Base-by-base conservation (phyloP, 768 basidiomycete genomes). In the Candolleomyces eurysporus region DNA sequence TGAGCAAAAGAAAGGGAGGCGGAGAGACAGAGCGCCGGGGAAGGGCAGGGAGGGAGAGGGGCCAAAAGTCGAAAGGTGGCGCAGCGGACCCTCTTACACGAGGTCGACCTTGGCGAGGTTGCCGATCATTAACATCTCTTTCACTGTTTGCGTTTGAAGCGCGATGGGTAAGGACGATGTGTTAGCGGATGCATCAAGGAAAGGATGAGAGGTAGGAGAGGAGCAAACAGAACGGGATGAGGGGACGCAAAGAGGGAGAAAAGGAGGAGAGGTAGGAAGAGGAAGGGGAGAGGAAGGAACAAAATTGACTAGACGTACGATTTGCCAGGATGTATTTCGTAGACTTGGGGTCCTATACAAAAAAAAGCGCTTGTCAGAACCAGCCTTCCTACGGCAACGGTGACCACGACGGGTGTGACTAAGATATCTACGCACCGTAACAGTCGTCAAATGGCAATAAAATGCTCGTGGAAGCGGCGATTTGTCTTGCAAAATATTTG, bases 391-490 rank as follows among this genome's bases (percentile, higher is more conserved):
- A 26, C 26, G 26, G 26, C 26, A 26, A 26, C 26, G 48, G 48
- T 11, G 16, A 22, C 16, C 62, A 53, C 66, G 67, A 30, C 13
- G 42, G 30, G 19, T 36, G 50, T 16, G 26, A 43, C 13, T 56
- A 7, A 21, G n/a, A 54, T 48, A 32, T 21, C 59, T 5, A 21
- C 60, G 63, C 48, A 89, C 88, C 61, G 85, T 89, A 6, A 87
- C 87, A 2, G 84, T 80, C 9, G 88, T 90, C 60, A 88, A 78
- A 73, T 89, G 88, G 65, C 81, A 84, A 65, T 87, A 88, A 67
- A 86, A 88, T 2, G 80, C 74, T 51, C 87, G 78, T 16, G 75
- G 71, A 11, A 72, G 60, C 1, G 75, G 73, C 2, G 81, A 82
- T 48, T 78, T 72, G 59, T 82, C 79, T 55, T 76, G 73, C 57